Evolutionary conservation across 495 filamentous ascomycete genomes (phyloP).

Genomic region (Aspergillus egyptiacus): DNA sequence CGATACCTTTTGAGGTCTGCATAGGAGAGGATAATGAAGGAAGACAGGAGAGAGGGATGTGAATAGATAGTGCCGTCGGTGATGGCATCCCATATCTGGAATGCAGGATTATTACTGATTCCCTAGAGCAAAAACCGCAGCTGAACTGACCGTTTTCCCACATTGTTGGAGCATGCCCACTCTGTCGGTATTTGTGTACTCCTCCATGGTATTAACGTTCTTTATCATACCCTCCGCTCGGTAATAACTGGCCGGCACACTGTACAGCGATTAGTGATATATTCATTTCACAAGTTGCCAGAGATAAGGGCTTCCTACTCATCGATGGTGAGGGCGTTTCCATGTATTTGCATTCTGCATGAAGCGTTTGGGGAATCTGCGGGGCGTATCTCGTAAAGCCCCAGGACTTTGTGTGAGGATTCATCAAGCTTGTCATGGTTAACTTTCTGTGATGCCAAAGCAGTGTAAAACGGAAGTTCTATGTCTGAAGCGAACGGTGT

Average conservation of each 20-base stretch:
- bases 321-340: conserved; percentile 73
- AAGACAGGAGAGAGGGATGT: conserved; percentile 81
- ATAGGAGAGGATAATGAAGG: conserved; percentile 85
- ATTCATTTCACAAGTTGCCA: background rate
- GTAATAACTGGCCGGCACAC: conserved; percentile 63
- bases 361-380: conserved; percentile 62
- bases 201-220: conserved; percentile 94
- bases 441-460: conserved; percentile 83
- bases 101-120: background rate
- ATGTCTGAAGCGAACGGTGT: conserved; percentile 88
- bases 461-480: conserved; percentile 88
- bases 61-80: conserved; percentile 93
- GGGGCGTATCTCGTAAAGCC: conserved; percentile 78
- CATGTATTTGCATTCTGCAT: conserved; percentile 81
- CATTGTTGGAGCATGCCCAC: conserved; percentile 62
- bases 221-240: conserved; percentile 90
- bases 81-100: conserved; percentile 93
- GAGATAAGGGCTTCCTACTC: conserved; percentile 50
- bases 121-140: background rate
- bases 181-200: conserved; percentile 76
- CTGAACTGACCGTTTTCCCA: conserved; percentile 61
- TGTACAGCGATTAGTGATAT: conserved; percentile 27
- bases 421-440: conserved; percentile 95
- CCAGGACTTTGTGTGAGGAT: conserved; percentile 78
- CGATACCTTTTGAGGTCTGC: conserved; percentile 94